These are phyloP conservation scores for Sclerotinia subarctica DNA, from an alignment of 2,329 filamentous ascomycete genomes.

Conservation along the genomic window DNA sequence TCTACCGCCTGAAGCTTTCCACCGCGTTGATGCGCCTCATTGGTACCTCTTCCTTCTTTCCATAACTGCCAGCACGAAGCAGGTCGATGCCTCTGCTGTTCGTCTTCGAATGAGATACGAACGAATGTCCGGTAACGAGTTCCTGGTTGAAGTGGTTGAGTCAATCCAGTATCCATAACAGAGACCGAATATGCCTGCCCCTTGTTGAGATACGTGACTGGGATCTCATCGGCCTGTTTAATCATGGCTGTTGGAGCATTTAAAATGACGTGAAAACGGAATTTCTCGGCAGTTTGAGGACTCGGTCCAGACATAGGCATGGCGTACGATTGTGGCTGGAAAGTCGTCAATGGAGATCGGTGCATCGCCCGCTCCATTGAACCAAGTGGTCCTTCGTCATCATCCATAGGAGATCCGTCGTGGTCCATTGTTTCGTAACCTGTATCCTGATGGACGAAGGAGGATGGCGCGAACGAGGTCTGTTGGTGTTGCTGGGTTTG, in stretches of 20 bases:
- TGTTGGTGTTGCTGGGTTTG: slow-evolving; percentile 53
- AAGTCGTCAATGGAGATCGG: slow-evolving; percentile 57
- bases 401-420: slow-evolving; percentile 65
- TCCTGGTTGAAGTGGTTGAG: slow-evolving; percentile 55
- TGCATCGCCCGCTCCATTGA: slow-evolving; percentile 60
- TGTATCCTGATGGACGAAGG: slow-evolving; percentile 77
- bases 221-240: slow-evolving; percentile 83
- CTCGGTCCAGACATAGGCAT: slow-evolving; percentile 47
- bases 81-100: slow-evolving; percentile 83
- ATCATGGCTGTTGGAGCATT: slow-evolving; percentile 97
- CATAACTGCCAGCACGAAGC: slow-evolving; percentile 83
- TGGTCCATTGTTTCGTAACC: slow-evolving; percentile 78
- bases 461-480: slow-evolving; percentile 67
- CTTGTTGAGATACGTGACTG: slow-evolving; percentile 97
- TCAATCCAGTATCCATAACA: slow-evolving; percentile 71
- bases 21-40: slow-evolving; percentile 89
- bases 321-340: slow-evolving; percentile 51
- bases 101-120: slow-evolving; percentile 95
- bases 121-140: slow-evolving; percentile 84
- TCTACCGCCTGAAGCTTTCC: slow-evolving; percentile 93
- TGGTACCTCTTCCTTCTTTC: slow-evolving; percentile 96
- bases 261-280: slow-evolving; percentile 84
- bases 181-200: slow-evolving; percentile 90
- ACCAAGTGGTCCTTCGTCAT: slow-evolving; percentile 50
- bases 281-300: slow-evolving; percentile 62